phyloP scores from a whole-genome alignment of 208 protist species.

The Leishmania mexicana region DNA sequence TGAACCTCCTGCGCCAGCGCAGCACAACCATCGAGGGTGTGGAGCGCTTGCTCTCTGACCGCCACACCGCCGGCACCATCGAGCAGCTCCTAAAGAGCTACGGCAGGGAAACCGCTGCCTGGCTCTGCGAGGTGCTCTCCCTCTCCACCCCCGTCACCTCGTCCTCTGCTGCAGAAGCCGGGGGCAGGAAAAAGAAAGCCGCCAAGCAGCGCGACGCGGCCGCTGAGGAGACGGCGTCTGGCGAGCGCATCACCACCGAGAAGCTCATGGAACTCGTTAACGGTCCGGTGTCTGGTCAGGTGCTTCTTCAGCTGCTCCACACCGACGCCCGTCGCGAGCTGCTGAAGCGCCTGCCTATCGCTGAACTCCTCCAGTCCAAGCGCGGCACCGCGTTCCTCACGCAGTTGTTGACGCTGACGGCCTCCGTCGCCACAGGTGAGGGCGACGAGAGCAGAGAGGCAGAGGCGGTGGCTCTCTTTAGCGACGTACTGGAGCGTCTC shows the following conservation, averaged over 20 bases:
- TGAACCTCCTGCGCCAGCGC: conserved; percentile 74
- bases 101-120: conserved; percentile 43
- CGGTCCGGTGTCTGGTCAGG: conserved; percentile 71
- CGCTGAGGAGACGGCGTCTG: conserved; percentile 7
- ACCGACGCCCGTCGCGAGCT: conserved; percentile 40
- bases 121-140: conserved; percentile 69
- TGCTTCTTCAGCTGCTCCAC: conserved; percentile 63
- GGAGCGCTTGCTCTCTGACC: conserved; percentile 60
- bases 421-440: not conserved
- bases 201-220: conserved; percentile 13
- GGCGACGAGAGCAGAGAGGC: conserved; percentile 8
- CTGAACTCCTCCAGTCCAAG: conserved; percentile 59
- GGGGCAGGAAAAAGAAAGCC: conserved; percentile 31
- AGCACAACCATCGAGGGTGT: conserved; percentile 49
- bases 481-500: conserved; percentile 47
- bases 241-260: conserved; percentile 27
- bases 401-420: conserved; percentile 43
- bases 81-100: conserved; percentile 68
- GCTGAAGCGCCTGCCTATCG: conserved; percentile 46
- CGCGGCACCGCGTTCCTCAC: conserved; percentile 76
- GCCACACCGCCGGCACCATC: conserved; percentile 78
- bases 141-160: conserved; percentile 20
- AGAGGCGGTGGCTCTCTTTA: conserved; percentile 41
- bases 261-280: conserved; percentile 66
- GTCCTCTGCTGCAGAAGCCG: conserved; percentile 8